Base-by-base conservation (phyloP, 2,329 filamentous ascomycete species). In the Penicillium griseofulvum region DNA sequence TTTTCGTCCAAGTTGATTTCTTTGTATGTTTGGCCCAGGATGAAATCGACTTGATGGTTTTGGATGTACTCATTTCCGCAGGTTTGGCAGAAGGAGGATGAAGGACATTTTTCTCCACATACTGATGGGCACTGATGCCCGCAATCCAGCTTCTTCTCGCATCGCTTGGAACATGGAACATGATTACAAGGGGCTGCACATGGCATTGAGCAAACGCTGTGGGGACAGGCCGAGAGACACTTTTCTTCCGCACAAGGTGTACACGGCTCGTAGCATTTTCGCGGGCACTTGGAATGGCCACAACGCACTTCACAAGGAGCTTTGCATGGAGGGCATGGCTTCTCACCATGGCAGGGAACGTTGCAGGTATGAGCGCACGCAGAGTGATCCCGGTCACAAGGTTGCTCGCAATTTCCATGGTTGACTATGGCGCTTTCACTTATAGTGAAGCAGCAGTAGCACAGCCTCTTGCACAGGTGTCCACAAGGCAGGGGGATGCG, bases 161-260 rank as follows among this genome's bases (percentile, higher is more conserved):
- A 91, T 9, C 87, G 76, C 60, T 78, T 68, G 1, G 80, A 81
- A 66, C 87, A 91, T 1, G 87, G 88, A 0, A 89, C 65, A 71
- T 83, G 81, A 59, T 88, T 76, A 65, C 87, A 91, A 0, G 87
- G 87, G 0, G 82, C 87, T 0, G 85, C 84, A 57, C 87, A 90
- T 17, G 83, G 83, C 76, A 84, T 77, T 0, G 69, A 69, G 49
- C 79, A 82, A 2, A 49, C 28, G 22, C 64, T 72, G 61, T 89
- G 86, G 8, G 76, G 75, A 57, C 85, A 88, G 4, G 63, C 63
- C 31, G 81, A 87, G 0, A 76, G 68, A 59, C 86, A 89, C 1
- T 66, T 59, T 19, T 71, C 69, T 57, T 84, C 81, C 0, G 81
- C 80, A 60, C 87, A 89, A 0, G 85, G 86, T 2, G 74, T 67